phyloP scores from a whole-genome alignment of 345 rosid species.

The Raphanus sativus region DNA sequence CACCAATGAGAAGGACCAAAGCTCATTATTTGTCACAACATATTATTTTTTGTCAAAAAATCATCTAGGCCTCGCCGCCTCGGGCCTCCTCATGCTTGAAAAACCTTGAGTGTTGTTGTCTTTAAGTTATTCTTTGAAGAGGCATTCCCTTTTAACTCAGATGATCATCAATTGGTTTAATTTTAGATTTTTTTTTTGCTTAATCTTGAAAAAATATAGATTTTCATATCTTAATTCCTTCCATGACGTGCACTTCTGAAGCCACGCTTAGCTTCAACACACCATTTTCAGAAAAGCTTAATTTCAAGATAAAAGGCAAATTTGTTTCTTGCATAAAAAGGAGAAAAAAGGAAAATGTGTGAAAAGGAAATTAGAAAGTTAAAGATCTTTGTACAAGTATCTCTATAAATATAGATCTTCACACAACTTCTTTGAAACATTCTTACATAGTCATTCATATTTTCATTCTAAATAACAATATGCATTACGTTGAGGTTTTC shows the following conservation, averaged over 20 bases:
- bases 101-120: neutral
- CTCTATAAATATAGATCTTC: neutral
- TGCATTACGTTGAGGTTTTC: constrained; percentile 3
- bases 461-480: neutral
- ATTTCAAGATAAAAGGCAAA: neutral
- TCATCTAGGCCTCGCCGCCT: neutral
- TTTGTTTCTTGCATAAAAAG: neutral
- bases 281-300: neutral
- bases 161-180: neutral
- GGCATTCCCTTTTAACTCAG: neutral
- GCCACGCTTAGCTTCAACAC: neutral
- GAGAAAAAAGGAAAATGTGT: neutral
- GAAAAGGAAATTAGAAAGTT: neutral
- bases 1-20: neutral
- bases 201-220: neutral
- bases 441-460: neutral
- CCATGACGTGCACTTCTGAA: neutral
- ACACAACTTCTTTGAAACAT: neutral
- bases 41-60: too few relatives aligned
- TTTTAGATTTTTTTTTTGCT: neutral
- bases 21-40: neutral
- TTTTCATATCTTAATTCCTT: neutral
- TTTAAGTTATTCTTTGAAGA: too few relatives aligned
- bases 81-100: neutral
- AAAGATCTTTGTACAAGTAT: neutral